These are phyloP conservation scores for Saccharomyces jurei DNA, from an alignment of 805 yeast species.

Conservation along the genomic window DNA sequence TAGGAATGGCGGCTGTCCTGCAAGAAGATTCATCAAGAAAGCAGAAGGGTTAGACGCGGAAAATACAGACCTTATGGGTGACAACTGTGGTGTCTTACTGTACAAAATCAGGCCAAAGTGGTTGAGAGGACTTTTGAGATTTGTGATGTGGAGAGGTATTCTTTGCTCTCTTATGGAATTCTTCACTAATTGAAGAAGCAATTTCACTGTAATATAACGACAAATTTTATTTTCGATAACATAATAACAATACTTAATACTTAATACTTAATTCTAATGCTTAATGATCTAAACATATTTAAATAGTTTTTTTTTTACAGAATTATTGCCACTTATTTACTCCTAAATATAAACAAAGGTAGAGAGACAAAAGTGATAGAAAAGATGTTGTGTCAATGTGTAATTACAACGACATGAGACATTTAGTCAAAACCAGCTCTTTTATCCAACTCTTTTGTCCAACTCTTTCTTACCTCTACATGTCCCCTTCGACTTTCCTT, in stretches of 20 bases:
- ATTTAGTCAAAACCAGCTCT: too few relatives aligned
- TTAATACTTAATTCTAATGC: background rate
- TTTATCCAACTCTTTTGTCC: too few relatives aligned
- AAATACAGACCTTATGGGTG: slow-evolving; percentile 54
- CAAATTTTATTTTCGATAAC: background rate
- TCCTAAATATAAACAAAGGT: background rate
- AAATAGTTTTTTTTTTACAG: background rate
- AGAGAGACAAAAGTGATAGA: background rate
- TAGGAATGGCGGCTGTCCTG: slow-evolving; percentile 64
- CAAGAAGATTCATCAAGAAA: slow-evolving; percentile 59
- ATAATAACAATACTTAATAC: background rate
- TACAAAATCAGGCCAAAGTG: slow-evolving; percentile 43
- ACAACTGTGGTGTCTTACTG: slow-evolving; percentile 59
- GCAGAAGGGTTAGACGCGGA: slow-evolving; percentile 70
- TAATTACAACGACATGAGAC: background rate
- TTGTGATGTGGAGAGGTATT: slow-evolving; percentile 48
- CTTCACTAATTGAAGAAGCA: background rate
- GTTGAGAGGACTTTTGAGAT: slow-evolving; percentile 39
- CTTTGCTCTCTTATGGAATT: background rate
- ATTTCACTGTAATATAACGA: background rate
- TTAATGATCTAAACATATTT: background rate
- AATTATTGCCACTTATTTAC: background rate
- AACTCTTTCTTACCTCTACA: too few relatives aligned
- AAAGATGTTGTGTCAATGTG: too few relatives aligned
- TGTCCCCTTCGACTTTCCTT: background rate